Base-by-base conservation (phyloP, 768 basidiomycete genomes). In the Hysterangium stoloniferum region DNA sequence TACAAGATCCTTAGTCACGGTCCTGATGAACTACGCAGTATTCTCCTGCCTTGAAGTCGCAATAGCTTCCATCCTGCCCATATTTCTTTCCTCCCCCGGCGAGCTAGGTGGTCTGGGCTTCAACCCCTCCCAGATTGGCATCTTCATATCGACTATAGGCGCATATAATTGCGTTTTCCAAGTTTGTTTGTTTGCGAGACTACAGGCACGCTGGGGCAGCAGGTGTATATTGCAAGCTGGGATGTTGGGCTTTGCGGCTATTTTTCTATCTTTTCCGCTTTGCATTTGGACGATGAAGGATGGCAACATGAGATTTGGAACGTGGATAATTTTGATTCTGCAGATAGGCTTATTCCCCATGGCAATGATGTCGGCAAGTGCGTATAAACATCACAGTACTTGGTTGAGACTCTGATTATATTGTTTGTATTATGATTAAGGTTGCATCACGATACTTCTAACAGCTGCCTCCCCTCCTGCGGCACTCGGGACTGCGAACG, bases 381-480 rank as follows among this genome's bases (percentile, higher is more conserved):
- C 12, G 47, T 48, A 15, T 13, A 36, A n/a, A 8, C 6, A 9
- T 36, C 32, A 19, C 20, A 41, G 9, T 40, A 19, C 20, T 48
- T 20, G 15, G 13, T 24, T 25, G 9, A 37, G 19, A 28, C 19
- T 22, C 1, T 24, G 22, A 20, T 9, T 22, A 24, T n/a, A 27
- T 19, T 27, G 12, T 33, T 13, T 25, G 5, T 22, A 33, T n/a
- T n/a, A 9, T 20, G 24, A n/a, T 35, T 13, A 46, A 85, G 84
- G 84, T 19, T 78, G 82, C 38, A 64, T 85, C 25, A 85, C 84
- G 64, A 83, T 87, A 44, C 83, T 78, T 55, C 80, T 88, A 52
- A 71, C 76, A 9, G 77, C 76, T 3, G 71, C 84, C 13, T 69
- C 85, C 0, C 84, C 86, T 0, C 73, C 72, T 48, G 72, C 73